Evolutionary conservation across 2,329 filamentous ascomycete species (phyloP), one percentile per base, ranked within the genome.

Genomic region (Teratosphaeria nubilosa): DNA sequence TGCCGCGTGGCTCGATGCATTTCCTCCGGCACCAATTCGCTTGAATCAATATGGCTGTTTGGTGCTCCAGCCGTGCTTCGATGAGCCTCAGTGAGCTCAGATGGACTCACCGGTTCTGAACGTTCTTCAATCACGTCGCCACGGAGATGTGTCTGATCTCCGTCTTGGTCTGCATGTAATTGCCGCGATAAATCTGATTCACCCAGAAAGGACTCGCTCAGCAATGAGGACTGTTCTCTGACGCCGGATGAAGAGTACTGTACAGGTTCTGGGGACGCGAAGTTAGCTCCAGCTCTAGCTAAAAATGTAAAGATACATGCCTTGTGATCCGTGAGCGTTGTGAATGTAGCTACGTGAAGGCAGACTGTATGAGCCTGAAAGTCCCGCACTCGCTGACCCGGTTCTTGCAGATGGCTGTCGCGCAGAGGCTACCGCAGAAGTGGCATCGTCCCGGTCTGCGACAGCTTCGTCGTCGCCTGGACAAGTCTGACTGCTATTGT

Each of bases 201-300:
- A 55, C 64, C 67, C 57, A 74, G 55, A 51, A 73, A 72, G 3
- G 70, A 73, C 2, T 70, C 70, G 3, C 71, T 72, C 20, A 74
- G 64, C 60, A 72, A 69, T 37, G 69, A 71, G 34, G 72, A 73
- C 63, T 73, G 69, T 54, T 72, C 69, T 54, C 72, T 65, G 13
- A 74, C 72, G 22, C 72, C 72, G 7, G 69, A 65, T 20, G 71
- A 73, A n/a, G 70, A 69, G 60, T 74, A 74, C 27, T 71, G 70
- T 4, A 71, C 66, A 45, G 63, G 65, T 82, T 79, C 68, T 85
- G 78, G 5, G 24, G 13, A 34, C 22, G 11, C 10, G 25, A 14
- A 14, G 25, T 32, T 10, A 24, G n/a, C 27, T 45, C 41, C 25
- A n/a, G 20, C 7, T 24, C 30, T 14, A 30, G 16, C n/a, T 41